Conservation (phyloP, 352 stramenopile species). For the Lagenidium sp. region DNA sequence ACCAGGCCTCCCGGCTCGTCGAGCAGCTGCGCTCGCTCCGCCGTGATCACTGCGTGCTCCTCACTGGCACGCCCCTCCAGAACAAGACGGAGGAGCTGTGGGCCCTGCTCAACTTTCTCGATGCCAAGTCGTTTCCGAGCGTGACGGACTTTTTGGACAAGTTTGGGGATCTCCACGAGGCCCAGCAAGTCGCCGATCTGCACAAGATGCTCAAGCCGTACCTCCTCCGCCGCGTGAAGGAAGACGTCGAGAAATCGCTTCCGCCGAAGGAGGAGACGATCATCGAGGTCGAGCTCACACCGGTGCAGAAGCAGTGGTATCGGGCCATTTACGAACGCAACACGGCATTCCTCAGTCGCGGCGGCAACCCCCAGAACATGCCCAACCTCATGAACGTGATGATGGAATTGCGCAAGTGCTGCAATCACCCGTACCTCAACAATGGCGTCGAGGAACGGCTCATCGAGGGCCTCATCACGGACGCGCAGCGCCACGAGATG, state of each 20-base stretch:
- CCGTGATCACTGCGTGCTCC: conserved; percentile 75
- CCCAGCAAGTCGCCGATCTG: conserved; percentile 81
- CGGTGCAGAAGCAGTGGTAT: conserved; percentile 88
- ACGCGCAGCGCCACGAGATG: conserved; percentile 83
- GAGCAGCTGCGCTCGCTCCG: conserved; percentile 79
- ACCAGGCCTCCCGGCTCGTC: conserved; percentile 75
- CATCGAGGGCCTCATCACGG: conserved; percentile 67
- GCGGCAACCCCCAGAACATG: conserved; percentile 70
- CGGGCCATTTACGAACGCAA: conserved; percentile 97
- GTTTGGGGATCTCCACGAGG: conserved; percentile 83
- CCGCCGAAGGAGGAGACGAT: conserved; percentile 88
- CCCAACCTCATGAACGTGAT: conserved; percentile 91
- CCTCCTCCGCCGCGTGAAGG: conserved; percentile 81
- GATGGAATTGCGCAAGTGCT: conserved; percentile 90
- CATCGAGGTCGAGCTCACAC: conserved; percentile 86
- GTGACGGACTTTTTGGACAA: conserved; percentile 92
- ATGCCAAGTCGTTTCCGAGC: conserved; percentile 90
- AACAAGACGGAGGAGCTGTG: conserved; percentile 99
- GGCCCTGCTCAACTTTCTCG: conserved; percentile 98
- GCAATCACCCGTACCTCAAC: conserved; percentile 90
- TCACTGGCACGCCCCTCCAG: conserved; percentile 82
- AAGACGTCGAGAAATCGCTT: conserved; percentile 86
- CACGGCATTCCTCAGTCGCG: conserved; percentile 80
- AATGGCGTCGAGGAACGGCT: conserved; percentile 88
- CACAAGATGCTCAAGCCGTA: conserved; percentile 90